phyloP scores from a whole-genome alignment of 176 grass and related monocot species.

The Eragrostis nindensis region DNA sequence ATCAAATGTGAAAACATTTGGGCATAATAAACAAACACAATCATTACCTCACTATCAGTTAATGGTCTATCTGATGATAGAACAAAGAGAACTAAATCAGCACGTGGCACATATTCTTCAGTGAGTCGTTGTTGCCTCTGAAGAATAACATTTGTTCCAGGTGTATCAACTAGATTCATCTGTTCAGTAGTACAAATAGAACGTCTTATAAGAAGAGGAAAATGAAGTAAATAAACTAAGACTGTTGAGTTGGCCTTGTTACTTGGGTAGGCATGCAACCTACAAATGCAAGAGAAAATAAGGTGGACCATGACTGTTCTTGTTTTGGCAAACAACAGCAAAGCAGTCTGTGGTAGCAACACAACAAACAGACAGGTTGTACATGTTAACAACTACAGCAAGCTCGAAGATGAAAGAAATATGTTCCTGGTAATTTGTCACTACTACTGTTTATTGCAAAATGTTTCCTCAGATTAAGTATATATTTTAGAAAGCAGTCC shows the following conservation, averaged over 20 bases:
- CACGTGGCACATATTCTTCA: conserved; percentile 94
- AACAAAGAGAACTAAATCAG: conserved; percentile 93
- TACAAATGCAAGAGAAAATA: conserved; percentile 5
- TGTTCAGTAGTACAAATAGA: conserved; percentile 50
- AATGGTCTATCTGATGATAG: conserved; percentile 93
- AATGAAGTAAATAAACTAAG: conserved; percentile 24
- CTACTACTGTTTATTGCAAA: conserved; percentile 19
- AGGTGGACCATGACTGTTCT: background rate
- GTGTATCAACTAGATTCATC: conserved; percentile 99
- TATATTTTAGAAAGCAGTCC: conserved; percentile 21
- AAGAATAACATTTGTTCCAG: conserved; percentile 99
- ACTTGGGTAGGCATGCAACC: conserved; percentile 31
- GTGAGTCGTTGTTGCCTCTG: conserved; percentile 98
- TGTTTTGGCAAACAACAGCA: conserved; percentile 19
- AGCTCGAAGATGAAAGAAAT: background rate
- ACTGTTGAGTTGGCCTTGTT: conserved; percentile 25
- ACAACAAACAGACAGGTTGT: conserved; percentile 19
- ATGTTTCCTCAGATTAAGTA: conserved; percentile 11
- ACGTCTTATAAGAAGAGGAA: conserved; percentile 16
- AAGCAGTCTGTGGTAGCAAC: background rate
- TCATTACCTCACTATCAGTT: conserved; percentile 82
- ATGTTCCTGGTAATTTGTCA: conserved; percentile 25
- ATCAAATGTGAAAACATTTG: background rate
- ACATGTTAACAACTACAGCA: conserved; percentile 7
- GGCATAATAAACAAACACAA: conserved; percentile 9